Evolutionary conservation across 169 alveolate species (phyloP).

Genomic region (Toxoplasma gondii): DNA sequence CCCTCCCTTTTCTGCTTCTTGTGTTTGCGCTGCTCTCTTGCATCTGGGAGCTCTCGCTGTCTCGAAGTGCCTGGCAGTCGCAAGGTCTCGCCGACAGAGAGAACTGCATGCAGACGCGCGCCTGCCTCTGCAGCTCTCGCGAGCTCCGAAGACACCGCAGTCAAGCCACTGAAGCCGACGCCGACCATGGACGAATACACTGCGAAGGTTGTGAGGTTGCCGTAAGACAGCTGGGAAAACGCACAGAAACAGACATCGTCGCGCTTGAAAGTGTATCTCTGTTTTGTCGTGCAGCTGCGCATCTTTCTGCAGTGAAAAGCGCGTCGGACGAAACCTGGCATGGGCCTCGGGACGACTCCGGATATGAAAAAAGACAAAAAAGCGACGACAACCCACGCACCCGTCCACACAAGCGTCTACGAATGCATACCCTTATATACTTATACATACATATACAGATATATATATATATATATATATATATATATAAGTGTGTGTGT

Average conservation of each 20-base stretch:
- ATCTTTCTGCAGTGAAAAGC: not conserved
- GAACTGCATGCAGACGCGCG: not conserved
- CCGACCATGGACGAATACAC: slow-evolving; percentile 53
- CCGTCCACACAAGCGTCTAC: too few species aligned
- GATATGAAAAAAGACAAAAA: too few species aligned
- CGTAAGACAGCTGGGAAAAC: slow-evolving; percentile 58
- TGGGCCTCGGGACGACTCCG: not conserved
- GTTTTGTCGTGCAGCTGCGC: not conserved
- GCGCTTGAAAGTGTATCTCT: not conserved
- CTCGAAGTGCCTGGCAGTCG: too few species aligned
- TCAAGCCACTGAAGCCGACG: slow-evolving; percentile 57
- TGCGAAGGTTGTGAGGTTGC: slow-evolving; percentile 49
- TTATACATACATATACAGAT: too few species aligned
- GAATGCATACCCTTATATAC: too few species aligned
- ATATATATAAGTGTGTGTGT: too few species aligned
- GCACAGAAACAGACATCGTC: not conserved
- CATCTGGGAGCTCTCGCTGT: too few species aligned
- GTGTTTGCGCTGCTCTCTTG: not conserved
- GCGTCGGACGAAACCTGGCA: not conserved
- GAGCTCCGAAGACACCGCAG: slow-evolving; percentile 37
- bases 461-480: too few species aligned
- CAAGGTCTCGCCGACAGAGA: not conserved
- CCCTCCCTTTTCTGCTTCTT: not conserved
- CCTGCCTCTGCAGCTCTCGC: slow-evolving; percentile 39
- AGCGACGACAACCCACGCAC: too few species aligned